phyloP scores from a whole-genome alignment of 805 yeast species.

The Suhomyces pyralidae region DNA sequence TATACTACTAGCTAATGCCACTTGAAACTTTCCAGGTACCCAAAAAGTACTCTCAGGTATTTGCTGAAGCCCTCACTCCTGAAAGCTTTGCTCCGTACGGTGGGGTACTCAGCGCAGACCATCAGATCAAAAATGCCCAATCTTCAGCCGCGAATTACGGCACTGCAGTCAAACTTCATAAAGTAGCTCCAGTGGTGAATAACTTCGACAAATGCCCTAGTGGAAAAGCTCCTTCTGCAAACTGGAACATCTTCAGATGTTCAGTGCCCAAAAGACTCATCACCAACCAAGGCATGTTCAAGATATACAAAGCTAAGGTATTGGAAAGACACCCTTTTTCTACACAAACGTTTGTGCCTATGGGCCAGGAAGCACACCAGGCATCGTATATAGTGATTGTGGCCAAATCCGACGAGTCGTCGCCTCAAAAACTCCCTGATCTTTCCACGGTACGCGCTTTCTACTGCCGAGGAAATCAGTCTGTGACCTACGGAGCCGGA shows the following conservation, averaged over 20 bases:
- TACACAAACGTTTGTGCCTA: slow-evolving; percentile 88
- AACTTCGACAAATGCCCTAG: slow-evolving; percentile 48
- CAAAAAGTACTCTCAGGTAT: slow-evolving; percentile 19
- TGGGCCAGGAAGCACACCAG: slow-evolving; percentile 58
- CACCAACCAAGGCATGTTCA: slow-evolving; percentile 9
- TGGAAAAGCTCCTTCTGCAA: slow-evolving; percentile 51
- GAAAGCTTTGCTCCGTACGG: slow-evolving; percentile 68
- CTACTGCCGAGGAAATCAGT: slow-evolving; percentile 75
- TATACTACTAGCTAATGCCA: slow-evolving; percentile 28
- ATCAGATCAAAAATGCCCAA: slow-evolving; percentile 52
- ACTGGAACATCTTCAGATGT: slow-evolving; percentile 83
- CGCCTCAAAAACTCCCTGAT: slow-evolving; percentile 53
- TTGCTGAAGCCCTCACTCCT: slow-evolving; percentile 65
- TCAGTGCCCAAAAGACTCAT: slow-evolving; percentile 69
- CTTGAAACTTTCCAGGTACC: slow-evolving; percentile 37
- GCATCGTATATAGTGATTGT: slow-evolving; percentile 76
- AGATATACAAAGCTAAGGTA: slow-evolving; percentile 55
- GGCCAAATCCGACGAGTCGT: slow-evolving; percentile 50
- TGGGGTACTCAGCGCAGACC: slow-evolving; percentile 71
- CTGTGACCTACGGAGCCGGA: slow-evolving; percentile 82
- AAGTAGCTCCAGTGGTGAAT: slow-evolving; percentile 67
- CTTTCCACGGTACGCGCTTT: slow-evolving; percentile 63
- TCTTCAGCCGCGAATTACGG: slow-evolving; percentile 77
- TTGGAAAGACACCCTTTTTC: slow-evolving; percentile 87
- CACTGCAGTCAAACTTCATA: slow-evolving; percentile 77